These are phyloP conservation scores for Cetraspora pellucida DNA, from an alignment of 192 early-diverging fungal genomes.

Conservation along the genomic window DNA sequence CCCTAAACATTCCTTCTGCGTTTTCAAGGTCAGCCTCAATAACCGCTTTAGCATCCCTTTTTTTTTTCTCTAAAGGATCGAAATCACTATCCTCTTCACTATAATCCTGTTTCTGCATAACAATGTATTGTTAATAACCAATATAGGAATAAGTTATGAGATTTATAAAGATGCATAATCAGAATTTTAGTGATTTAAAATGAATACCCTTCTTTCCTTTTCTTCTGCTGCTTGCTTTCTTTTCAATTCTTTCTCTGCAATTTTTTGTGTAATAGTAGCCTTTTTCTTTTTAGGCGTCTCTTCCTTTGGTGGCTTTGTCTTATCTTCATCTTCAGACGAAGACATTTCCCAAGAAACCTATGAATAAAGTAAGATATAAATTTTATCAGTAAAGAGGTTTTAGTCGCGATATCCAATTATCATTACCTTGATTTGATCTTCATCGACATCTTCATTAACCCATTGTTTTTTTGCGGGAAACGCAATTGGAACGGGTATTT, in stretches of 20 bases:
- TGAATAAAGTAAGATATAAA: not conserved
- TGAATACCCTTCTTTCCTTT: conserved; percentile 4
- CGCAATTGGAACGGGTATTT: conserved; percentile 44
- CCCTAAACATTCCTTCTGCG: conserved; percentile 65
- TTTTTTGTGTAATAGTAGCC: conserved; percentile 57
- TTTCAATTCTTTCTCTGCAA: conserved; percentile 60
- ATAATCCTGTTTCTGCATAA: conserved; percentile 28
- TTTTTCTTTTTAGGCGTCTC: conserved; percentile 52
- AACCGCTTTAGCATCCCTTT: conserved; percentile 57
- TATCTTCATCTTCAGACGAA: conserved; percentile 57
- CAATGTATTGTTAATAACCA: not conserved
- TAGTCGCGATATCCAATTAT: not conserved
- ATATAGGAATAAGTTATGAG: not conserved
- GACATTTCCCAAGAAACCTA: conserved; percentile 62
- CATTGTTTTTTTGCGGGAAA: conserved; percentile 56
- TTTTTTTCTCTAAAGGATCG: conserved; percentile 55
- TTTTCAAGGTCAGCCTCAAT: conserved; percentile 66
- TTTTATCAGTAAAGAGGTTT: not conserved
- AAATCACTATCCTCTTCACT: conserved; percentile 52
- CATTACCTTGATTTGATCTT: conserved; percentile 56
- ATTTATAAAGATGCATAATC: not conserved
- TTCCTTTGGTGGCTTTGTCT: conserved; percentile 40
- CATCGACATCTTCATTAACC: conserved; percentile 68
- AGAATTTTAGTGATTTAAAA: not conserved
- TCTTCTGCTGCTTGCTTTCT: conserved; percentile 48